Conservation (phyloP, 139 green algal species). For the Zygnema cylindricum region DNA sequence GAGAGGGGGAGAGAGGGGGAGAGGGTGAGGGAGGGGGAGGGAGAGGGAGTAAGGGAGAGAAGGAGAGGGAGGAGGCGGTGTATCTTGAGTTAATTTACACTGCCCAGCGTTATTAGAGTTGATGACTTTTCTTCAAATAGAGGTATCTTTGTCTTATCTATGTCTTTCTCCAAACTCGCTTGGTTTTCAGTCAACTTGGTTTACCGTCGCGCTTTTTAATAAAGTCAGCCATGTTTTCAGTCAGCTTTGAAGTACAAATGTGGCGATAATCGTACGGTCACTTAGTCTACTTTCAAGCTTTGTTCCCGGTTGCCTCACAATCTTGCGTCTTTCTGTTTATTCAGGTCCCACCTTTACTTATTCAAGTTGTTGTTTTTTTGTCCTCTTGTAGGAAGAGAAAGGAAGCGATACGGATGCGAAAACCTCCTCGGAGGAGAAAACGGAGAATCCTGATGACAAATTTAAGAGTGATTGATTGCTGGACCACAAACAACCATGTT, state of each 20-base stretch:
- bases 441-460: background rate
- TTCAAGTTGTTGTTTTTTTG: no score
- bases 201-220: background rate
- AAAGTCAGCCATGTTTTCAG: background rate
- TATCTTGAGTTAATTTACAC: no score
- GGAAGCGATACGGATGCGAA: no score
- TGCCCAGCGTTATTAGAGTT: no score
- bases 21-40: background rate
- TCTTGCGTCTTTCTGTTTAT: no score
- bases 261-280: no score
- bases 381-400: no score
- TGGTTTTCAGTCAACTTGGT: no score
- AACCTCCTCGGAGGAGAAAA: background rate
- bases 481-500: background rate
- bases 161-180: no score
- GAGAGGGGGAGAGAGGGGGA: background rate
- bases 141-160: background rate
- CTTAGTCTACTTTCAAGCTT: no score
- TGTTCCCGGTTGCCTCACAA: no score
- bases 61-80: conserved; percentile 3
- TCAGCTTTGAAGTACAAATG: background rate
- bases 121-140: background rate
- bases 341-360: no score
- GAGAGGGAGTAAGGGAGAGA: conserved; percentile 10
- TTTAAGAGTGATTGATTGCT: background rate